phyloP scores from a whole-genome alignment of 768 basidiomycete genomes.

The Porpolomopsis calyptriformis region DNA sequence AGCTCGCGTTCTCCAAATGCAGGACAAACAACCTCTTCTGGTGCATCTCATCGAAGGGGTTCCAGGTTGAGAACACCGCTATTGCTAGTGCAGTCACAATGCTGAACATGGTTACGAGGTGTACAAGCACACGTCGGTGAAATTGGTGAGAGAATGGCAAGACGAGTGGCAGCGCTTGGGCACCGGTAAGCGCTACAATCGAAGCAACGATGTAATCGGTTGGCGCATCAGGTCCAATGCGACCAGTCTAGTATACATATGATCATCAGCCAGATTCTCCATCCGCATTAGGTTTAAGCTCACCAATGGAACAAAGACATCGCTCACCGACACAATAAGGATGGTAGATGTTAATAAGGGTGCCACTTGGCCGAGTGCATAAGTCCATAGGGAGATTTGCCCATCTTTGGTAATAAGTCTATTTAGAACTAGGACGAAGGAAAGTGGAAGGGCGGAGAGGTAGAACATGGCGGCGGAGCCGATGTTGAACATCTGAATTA shows the following conservation, averaged over 20 bases:
- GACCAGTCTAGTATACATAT: slow-evolving; percentile 83
- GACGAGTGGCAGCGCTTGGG: slow-evolving; percentile 47
- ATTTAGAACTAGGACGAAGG: slow-evolving; percentile 48
- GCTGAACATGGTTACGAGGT: slow-evolving; percentile 35
- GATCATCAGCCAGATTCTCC: not conserved
- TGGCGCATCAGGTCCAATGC: slow-evolving; percentile 73
- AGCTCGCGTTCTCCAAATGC: slow-evolving; percentile 73
- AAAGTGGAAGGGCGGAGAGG: slow-evolving; percentile 46
- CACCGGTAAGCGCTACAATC: slow-evolving; percentile 49
- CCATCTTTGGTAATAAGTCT: slow-evolving; percentile 21
- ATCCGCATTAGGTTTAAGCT: slow-evolving; percentile 13
- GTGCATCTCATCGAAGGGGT: slow-evolving; percentile 74
- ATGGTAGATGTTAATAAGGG: slow-evolving; percentile 50
- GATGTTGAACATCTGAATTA: slow-evolving; percentile 53
- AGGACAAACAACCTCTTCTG: slow-evolving; percentile 81
- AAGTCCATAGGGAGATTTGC: slow-evolving; percentile 47
- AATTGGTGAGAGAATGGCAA: slow-evolving; percentile 72
- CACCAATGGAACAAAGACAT: slow-evolving; percentile 87
- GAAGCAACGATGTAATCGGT: slow-evolving; percentile 83
- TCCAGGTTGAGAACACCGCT: slow-evolving; percentile 47
- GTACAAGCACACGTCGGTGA: slow-evolving; percentile 26
- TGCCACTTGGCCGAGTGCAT: slow-evolving; percentile 47
- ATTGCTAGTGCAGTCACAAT: slow-evolving; percentile 40
- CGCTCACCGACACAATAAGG: slow-evolving; percentile 49
- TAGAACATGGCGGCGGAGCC: slow-evolving; percentile 75